Percentiles rank a stretch among this genome's conserved stretches.
Evolutionary conservation across 495 filamentous ascomycete genomes (phyloP).

Genomic region (Aspergillus steynii): DNA sequence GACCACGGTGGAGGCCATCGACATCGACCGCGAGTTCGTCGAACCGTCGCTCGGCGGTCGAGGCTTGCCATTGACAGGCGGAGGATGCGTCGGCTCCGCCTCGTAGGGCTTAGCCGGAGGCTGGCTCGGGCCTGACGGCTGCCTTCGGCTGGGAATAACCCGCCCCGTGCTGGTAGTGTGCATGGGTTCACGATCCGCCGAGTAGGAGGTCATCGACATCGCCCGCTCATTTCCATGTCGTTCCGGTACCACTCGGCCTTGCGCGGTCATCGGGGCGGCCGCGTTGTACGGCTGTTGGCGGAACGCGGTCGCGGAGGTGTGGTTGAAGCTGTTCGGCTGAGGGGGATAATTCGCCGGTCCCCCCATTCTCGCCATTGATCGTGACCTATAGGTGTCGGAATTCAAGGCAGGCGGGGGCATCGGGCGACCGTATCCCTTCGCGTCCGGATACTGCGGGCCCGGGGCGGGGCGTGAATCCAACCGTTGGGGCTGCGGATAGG

Average conservation of each 20-base stretch:
- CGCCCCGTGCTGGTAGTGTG: conserved; percentile 86
- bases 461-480: conserved; percentile 67
- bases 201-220: conserved; percentile 93
- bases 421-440: conserved; percentile 48
- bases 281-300: conserved; percentile 71
- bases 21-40: conserved; percentile 65
- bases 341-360: conserved; percentile 66
- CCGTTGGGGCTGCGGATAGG: conserved; percentile 68
- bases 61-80: conserved; percentile 27
- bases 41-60: conserved; percentile 49
- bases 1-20: conserved; percentile 81
- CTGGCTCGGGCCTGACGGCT: conserved; percentile 55
- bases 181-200: conserved; percentile 71
- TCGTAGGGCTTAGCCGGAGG: conserved; percentile 21
- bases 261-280: conserved; percentile 72
- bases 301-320: conserved; percentile 69
- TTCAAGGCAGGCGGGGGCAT: conserved; percentile 71
- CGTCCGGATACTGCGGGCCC: conserved; percentile 54
- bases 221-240: conserved; percentile 81
- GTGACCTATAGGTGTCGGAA: conserved; percentile 81
- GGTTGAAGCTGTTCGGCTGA: conserved; percentile 65
- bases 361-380: conserved; percentile 79
- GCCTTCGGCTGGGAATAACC: conserved; percentile 70
- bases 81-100: conserved; percentile 23
- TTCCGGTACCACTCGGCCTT: conserved; percentile 88